Evolutionary conservation across 257 asterid species (phyloP).

Genomic region (Plectranthus barbatus): DNA sequence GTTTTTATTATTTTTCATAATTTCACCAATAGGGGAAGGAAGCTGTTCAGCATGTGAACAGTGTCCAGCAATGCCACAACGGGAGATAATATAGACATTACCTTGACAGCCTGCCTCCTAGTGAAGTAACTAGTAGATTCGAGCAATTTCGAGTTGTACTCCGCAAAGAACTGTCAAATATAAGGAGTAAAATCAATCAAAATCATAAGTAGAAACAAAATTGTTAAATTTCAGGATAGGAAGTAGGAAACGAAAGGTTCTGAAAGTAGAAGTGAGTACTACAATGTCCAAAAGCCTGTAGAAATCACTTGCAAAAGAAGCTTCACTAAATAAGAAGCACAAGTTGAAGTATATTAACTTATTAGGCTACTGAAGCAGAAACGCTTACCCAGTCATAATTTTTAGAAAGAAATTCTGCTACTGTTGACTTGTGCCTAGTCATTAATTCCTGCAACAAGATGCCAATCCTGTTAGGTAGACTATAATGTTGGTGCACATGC

Average conservation of each 20-base stretch:
- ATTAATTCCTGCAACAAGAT: constrained; percentile 69
- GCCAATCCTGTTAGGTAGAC: constrained; percentile 20
- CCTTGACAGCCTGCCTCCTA: constrained; percentile 91
- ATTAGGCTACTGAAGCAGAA: constrained; percentile 8
- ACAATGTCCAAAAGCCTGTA: not conserved
- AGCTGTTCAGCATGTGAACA: not conserved
- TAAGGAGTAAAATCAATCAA: constrained; percentile 3
- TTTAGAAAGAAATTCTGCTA: constrained; percentile 79
- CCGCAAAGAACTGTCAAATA: constrained; percentile 57
- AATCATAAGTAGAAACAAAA: not conserved
- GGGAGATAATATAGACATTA: constrained; percentile 16
- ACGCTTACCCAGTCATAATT: constrained; percentile 87
- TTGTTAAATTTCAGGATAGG: not conserved
- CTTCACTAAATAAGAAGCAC: not conserved
- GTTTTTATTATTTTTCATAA: too few relatives aligned
- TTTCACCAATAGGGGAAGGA: not conserved
- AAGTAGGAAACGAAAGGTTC: not conserved
- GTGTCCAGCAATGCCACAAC: not conserved
- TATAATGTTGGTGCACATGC: constrained; percentile 1
- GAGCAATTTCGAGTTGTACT: constrained; percentile 76
- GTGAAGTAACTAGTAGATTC: constrained; percentile 80
- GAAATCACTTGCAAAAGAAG: constrained; percentile 6
- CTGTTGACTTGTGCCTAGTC: constrained; percentile 96
- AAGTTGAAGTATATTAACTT: too few relatives aligned
- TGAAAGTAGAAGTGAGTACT: not conserved